A percentile compares a stretch with the other conserved stretches of the same genome.
Evolutionary conservation across 2,329 filamentous ascomycete species (phyloP).

Genomic region (Hymenoscyphus albidus): DNA sequence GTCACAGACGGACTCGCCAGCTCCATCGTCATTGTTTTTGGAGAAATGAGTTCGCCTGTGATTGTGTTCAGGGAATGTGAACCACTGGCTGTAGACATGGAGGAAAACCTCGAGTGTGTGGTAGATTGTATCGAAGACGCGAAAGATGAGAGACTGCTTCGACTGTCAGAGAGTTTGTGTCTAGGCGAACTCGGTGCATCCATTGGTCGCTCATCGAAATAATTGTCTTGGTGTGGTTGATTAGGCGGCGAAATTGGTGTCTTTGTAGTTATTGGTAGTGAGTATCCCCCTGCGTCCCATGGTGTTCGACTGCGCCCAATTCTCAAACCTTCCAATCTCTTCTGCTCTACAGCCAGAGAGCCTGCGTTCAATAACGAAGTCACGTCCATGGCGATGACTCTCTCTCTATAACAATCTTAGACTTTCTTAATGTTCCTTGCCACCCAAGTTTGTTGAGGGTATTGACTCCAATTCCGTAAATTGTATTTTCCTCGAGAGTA

Average conservation of each 20-base stretch:
- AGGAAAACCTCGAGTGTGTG: constrained; percentile 34
- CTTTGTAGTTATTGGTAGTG: constrained; percentile 30
- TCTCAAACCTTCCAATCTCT: constrained; percentile 18
- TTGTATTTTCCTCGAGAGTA: constrained; percentile 7
- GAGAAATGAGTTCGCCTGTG: constrained; percentile 11
- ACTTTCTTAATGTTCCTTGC: neutral
- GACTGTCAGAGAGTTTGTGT: constrained; percentile 35
- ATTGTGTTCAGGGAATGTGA: constrained; percentile 11
- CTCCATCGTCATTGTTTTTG: constrained; percentile 13
- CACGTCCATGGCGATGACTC: constrained; percentile 33
- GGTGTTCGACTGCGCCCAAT: constrained; percentile 33
- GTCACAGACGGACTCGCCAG: constrained; percentile 5
- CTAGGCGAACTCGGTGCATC: constrained; percentile 25
- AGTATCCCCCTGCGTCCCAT: constrained; percentile 37
- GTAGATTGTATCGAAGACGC: constrained; percentile 33
- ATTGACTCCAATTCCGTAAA: constrained; percentile 7
- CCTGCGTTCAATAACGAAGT: constrained; percentile 34
- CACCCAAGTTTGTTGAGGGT: constrained; percentile 3
- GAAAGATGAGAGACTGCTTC: constrained; percentile 34
- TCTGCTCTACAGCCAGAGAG: constrained; percentile 30
- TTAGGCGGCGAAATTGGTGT: constrained; percentile 14
- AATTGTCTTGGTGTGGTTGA: constrained; percentile 13
- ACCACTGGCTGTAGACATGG: constrained; percentile 33
- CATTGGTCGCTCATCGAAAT: constrained; percentile 26
- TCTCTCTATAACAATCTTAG: constrained; percentile 1